Evolutionary conservation across 139 green algal genomes (phyloP), one percentile per base, ranked within the genome.

Genomic region (Bryopsis sp.): DNA sequence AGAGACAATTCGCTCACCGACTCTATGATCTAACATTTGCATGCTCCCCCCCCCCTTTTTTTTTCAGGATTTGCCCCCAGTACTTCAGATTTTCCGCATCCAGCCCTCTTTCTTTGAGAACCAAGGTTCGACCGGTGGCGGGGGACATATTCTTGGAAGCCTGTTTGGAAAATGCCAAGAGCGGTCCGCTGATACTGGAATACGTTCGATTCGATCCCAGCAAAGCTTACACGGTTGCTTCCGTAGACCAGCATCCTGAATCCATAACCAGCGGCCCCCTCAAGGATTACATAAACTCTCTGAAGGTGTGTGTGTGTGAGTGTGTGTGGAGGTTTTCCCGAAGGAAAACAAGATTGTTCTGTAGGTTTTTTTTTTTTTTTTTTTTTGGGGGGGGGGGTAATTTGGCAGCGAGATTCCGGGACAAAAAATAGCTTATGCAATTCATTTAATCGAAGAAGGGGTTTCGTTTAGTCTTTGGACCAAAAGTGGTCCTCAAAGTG

Each of bases 141-240:
- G 71, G 78, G 0, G 47, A 64, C 36, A 68, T 72, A 3, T 79
- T 92, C 8, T 58, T 92, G 61, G 86, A 92, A 58, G 84, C 81
- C 3, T 85, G 78, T 58, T 71, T 92, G 31, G 86, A 92, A 73
- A 92, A 92, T 59, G 61, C 47, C 66, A 90, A 76, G 19, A 79
- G 77, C 39, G 59, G n/a, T 3, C 64, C 83, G 2, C 78, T 92
- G 39, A 71, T 92, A 19, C 67, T 92, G 34, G 79, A 89, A 39
- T 66, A 76, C 33, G 79, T 90, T 48, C 50, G 69, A 11, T 88
- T 90, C 57, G 79, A 87, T 19, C 72, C 83, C 58, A 58, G 66
- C 0, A 32, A 68, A 22, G 29, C 39, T 2, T 76, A 64, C 28
- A 26, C 62, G 2, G 65, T 54, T 19, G 43, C 11, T 26, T 11